Base-by-base conservation (phyloP, 495 filamentous ascomycete species). In the Hapsidospora chrysogenum region DNA sequence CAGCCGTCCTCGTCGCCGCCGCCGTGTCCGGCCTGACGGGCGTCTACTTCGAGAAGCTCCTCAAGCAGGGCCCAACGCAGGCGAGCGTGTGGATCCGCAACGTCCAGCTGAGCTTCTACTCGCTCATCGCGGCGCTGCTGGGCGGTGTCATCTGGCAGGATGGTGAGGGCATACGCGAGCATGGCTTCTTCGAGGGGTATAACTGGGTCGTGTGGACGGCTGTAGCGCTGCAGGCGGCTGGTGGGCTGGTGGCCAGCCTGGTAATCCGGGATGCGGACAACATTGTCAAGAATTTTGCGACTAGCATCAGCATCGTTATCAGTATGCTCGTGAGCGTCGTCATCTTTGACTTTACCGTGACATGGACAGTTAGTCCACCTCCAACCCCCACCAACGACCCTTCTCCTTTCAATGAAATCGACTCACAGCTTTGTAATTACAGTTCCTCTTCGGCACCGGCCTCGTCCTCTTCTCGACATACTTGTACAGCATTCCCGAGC, bases 171-270 rank as follows among this genome's bases (percentile, higher is more conserved):
- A 85, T 97, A 38, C 68, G 78, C 15, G 71, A 74, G 49, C 70
- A 80, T 45, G 86, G 89, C 4, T 83, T 96, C 53, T 95, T 96
- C 47, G 78, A 78, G 14, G 89, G 89, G 6, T 97, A 96, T 58
- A 94, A 87, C 53, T 70, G 67, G 59, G 65, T 86, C 18, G 89
- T 96, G 3, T 95, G 86, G 87, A 68, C 74, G 2, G 76, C 83
- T 10, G 78, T 97, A 38, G 41, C 69, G 2, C 66, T 86, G 32
- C 89, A 97, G 49, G 81, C 87, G 0, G 47, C 77, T 9, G 85
- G 85, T 27, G 89, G 89, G 6, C 66, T 96, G 9, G 47, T 87
- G 4, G 72, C 85, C 8, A 82, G 83, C 1, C 69, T 94, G 34
- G 85, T 78, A 53, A 77, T 92, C 51, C 82, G 81, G 32, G 82